phyloP scores from a whole-genome alignment of 768 basidiomycete genomes.

The Pluteus cervinus region DNA sequence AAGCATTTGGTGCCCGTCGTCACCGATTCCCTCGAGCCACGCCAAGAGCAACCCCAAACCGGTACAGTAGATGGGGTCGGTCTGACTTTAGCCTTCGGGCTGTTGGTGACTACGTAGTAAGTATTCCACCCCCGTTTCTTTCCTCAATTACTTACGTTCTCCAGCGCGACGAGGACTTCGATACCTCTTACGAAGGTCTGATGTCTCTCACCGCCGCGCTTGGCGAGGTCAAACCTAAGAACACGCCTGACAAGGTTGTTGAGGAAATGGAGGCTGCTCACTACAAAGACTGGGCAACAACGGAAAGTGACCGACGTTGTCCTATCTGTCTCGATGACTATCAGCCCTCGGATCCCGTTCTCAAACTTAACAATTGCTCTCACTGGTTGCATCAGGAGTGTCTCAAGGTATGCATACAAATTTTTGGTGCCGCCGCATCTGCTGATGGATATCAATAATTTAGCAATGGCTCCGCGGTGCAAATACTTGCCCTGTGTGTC shows the following conservation, averaged over 20 bases:
- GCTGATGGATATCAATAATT: constrained; percentile 7
- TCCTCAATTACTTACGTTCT: constrained; percentile 7
- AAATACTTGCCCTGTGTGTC: constrained; percentile 77
- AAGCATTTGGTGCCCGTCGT: too few species aligned
- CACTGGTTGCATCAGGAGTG: constrained; percentile 82
- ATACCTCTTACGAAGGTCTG: constrained; percentile 68
- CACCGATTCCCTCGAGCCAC: too few species aligned
- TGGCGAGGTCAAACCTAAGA: constrained; percentile 64
- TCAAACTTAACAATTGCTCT: constrained; percentile 62
- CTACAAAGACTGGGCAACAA: constrained; percentile 64
- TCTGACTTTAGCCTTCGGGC: too few species aligned
- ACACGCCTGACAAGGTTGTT: constrained; percentile 58
- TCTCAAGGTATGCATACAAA: constrained; percentile 47
- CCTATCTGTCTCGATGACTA: constrained; percentile 87
- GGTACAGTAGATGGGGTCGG: too few species aligned
- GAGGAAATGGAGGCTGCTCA: constrained; percentile 49
- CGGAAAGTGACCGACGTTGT: constrained; percentile 67
- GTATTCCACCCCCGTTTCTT: constrained; percentile 15
- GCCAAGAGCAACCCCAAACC: too few species aligned
- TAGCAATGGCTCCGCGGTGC: constrained; percentile 81
- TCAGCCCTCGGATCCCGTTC: constrained; percentile 48
- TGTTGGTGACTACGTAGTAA: constrained; percentile 48
- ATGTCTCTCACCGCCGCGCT: constrained; percentile 51
- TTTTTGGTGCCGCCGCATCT: neutral
- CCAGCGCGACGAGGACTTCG: constrained; percentile 73